Evolutionary conservation across 2,329 filamentous ascomycete genomes (phyloP).

Genomic region (Blumeria graminis): DNA sequence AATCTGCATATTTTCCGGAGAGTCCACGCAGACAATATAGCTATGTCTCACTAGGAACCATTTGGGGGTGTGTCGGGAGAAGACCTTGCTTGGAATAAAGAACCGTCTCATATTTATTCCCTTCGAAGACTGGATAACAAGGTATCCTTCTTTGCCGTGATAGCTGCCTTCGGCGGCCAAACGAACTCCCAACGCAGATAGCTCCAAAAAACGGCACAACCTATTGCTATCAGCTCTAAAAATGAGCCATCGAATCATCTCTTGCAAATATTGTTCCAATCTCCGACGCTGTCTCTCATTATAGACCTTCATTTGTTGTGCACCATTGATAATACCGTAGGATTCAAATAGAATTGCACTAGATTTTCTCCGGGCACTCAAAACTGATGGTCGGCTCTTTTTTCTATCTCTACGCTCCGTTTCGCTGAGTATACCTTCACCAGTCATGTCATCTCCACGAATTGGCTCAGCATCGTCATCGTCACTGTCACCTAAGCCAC

Average conservation of each 20-base stretch:
- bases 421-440: slow-evolving; percentile 45
- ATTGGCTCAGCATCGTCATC: slow-evolving; percentile 29
- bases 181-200: slow-evolving; percentile 81
- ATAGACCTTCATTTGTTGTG: slow-evolving; percentile 23
- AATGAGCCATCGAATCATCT: slow-evolving; percentile 90
- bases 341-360: slow-evolving; percentile 26
- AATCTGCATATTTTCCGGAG: slow-evolving; percentile 93
- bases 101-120: slow-evolving; percentile 68
- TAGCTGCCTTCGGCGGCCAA: slow-evolving; percentile 90
- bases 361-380: slow-evolving; percentile 22
- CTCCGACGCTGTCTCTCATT: slow-evolving; percentile 64
- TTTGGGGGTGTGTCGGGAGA: slow-evolving; percentile 66
- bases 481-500: slow-evolving; percentile 55
- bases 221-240: slow-evolving; percentile 91
- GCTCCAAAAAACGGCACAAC: slow-evolving; percentile 81
- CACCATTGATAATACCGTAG: slow-evolving; percentile 3
- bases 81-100: slow-evolving; percentile 53
- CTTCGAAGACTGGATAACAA: slow-evolving; percentile 79
- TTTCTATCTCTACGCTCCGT: slow-evolving; percentile 30
- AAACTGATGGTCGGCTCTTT: slow-evolving; percentile 26
- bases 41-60: slow-evolving; percentile 98
- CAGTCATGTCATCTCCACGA: slow-evolving; percentile 22
- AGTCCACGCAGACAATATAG: slow-evolving; percentile 95
- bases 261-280: slow-evolving; percentile 72
- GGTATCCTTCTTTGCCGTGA: slow-evolving; percentile 86